Evolutionary conservation across 257 asterid species (phyloP), one percentile per base, ranked within the genome.

Genomic region (Rehmannia glutinosa): DNA sequence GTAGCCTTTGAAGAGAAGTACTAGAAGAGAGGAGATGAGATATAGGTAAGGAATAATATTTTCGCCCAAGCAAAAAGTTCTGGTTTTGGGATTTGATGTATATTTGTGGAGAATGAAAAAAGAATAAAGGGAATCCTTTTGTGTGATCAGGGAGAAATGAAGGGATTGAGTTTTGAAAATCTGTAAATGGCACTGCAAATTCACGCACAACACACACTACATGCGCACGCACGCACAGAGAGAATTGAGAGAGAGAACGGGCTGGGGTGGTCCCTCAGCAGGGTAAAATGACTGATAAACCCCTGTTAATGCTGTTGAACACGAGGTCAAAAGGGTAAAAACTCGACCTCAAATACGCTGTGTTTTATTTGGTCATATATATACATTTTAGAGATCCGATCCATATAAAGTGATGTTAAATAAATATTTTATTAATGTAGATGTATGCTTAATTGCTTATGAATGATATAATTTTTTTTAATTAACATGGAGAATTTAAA

Each of bases 261-360:
- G 6, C 17, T 8, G 24, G 2, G 52, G 28, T 72, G 72, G 68
- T 64, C 77, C 77, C 66, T 3, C 64, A 28, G 16, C 64, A 13
- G 39, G 1, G 2, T 32, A 0, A 49, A 72, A 71, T 64, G 72
- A 72, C 77, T 4, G 5, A 30, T 45, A n/a, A 12, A 20, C 62
- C 61, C 77, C 38, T 13, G 0, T 3, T 16, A 2, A 5, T 25
- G 15, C 24, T 32, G 7, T 17, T 15, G 13, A 27, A n/a, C 25
- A 30, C 64, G 19, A 58, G 64, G 32, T 5, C 11, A 58, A 58
- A 35, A 58, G 7, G 49, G 46, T 19, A 10, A 35, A 49, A 32
- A 8, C 3, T 4, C 4, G 46, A 15, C 39, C 17, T 35, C 30
- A 19, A 10, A 17, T 17, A n/a, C n/a, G n/a, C n/a, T n/a, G n/a